Conservation (phyloP, 1,139 yeast species). For the Spathaspora sp. region DNA sequence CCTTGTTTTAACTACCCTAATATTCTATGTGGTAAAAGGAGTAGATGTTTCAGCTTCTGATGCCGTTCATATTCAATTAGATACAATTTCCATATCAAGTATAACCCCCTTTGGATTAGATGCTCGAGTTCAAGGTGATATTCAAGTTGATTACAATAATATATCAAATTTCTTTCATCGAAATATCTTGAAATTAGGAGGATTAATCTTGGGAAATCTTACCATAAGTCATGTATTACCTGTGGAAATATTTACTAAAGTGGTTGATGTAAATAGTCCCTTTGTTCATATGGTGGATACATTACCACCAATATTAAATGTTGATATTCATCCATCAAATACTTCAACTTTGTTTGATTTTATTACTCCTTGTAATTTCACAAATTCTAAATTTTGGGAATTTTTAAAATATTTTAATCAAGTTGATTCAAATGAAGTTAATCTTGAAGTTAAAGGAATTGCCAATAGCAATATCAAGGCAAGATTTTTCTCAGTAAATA, state of each 20-base stretch:
- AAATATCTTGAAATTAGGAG: slow-evolving; percentile 19
- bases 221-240: slow-evolving; percentile 23
- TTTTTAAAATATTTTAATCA: slow-evolving; percentile 19
- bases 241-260: slow-evolving; percentile 22
- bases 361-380: slow-evolving; percentile 21
- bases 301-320: slow-evolving; percentile 25
- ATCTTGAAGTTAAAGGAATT: slow-evolving; percentile 21
- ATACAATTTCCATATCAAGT: slow-evolving; percentile 19
- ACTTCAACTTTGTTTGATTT: slow-evolving; percentile 25
- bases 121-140: slow-evolving; percentile 23
- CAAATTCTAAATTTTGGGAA: slow-evolving; percentile 20
- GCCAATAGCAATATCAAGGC: slow-evolving; percentile 18
- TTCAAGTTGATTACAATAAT: slow-evolving; percentile 26
- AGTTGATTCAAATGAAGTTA: slow-evolving; percentile 15
- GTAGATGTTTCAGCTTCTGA: slow-evolving; percentile 12
- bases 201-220: slow-evolving; percentile 24
- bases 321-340: slow-evolving; percentile 21
- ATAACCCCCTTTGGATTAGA: slow-evolving; percentile 25
- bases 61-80: slow-evolving; percentile 20
- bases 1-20: background rate
- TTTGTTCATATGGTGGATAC: slow-evolving; percentile 24
- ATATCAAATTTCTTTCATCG: slow-evolving; percentile 22
- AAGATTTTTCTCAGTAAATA: slow-evolving; percentile 14
- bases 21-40: background rate
- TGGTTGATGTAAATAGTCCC: slow-evolving; percentile 16